Base-by-base conservation (phyloP, 495 filamentous ascomycete genomes). In the Penicillium atrosanguineum region DNA sequence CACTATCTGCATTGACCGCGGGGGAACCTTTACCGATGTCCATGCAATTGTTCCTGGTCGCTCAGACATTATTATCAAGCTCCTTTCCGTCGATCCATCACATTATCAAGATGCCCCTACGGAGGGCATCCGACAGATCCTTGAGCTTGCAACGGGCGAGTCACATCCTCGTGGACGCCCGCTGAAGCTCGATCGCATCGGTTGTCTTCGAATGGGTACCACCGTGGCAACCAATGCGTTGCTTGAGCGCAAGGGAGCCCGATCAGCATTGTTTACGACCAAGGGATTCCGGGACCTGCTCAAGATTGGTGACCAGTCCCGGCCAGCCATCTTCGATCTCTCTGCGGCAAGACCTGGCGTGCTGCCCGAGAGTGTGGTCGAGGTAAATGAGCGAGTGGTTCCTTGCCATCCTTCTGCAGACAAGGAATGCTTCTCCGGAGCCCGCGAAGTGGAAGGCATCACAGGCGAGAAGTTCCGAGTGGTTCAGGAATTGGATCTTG, bases 211-310 rank as follows among this genome's bases (percentile, higher is more conserved):
- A 45, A 93, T 95, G 90, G 90, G 90, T 26, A 95, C 90, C 18
- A 95, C 90, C 3, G 90, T 95, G 23, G 90, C 90, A 0, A 95
- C 90, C 14, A 95, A 95, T 67, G 90, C 89, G n/a, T 70, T 98
- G 50, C 77, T 98, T 1, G 95, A 98, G 70, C 73, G 94, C 52
- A 98, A 97, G 70, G 94, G 94, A 6, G 94, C 96, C 69, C 84
- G 84, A 60, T 95, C 95, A 53, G 94, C 87, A 3, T 79, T 98
- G 60, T 81, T 97, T 19, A 91, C 95, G 9, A 97, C 95, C 2
- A 88, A 90, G 65, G 94, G 94, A 0, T 98, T 98, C 72, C 87
- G 85, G 45, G 94, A 98, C 70, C 90, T 93, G 56, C 78, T 97
- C 19, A 85, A 88, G 36, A 94, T 93, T 52, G 89, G 89, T 16